Percentiles rank a stretch among this genome's conserved stretches.
Evolutionary conservation across 2,329 filamentous ascomycete species (phyloP).

Genomic region (Penicillium verrucosum): DNA sequence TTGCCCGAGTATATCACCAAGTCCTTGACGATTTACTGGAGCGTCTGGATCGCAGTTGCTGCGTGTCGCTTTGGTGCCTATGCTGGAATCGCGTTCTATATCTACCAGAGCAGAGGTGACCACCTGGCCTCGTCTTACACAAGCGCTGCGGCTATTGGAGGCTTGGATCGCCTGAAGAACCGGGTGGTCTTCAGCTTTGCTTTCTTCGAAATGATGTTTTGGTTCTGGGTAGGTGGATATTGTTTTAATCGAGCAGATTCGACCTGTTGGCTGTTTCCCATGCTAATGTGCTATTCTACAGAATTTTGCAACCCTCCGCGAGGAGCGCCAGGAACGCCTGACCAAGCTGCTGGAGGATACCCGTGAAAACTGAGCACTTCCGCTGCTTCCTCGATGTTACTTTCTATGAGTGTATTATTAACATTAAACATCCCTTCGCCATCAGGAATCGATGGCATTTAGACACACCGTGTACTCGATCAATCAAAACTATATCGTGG

Average conservation of each 20-base stretch:
- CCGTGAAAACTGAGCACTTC: conserved; percentile 9
- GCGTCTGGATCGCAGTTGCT: conserved; percentile 39
- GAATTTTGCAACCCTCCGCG: conserved; percentile 36
- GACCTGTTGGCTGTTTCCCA: background rate
- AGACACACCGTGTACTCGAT: background rate
- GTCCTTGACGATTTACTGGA: conserved; percentile 35
- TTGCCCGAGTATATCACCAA: conserved; percentile 26
- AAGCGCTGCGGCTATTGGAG: conserved; percentile 23
- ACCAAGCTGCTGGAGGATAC: conserved; percentile 23
- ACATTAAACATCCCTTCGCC: background rate
- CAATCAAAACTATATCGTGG: background rate
- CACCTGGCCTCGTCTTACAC: conserved; percentile 20
- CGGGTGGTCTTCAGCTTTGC: conserved; percentile 79
- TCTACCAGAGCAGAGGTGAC: conserved; percentile 33
- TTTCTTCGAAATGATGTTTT: conserved; percentile 77
- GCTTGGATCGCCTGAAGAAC: conserved; percentile 72
- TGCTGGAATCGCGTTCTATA: conserved; percentile 37
- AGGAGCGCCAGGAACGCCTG: conserved; percentile 36
- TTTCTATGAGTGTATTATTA: conserved; percentile 8
- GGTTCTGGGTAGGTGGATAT: conserved; percentile 69
- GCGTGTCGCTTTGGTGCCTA: conserved; percentile 37
- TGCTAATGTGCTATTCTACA: conserved; percentile 17
- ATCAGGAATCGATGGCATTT: background rate
- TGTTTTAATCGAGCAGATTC: background rate
- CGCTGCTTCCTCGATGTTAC: background rate